A percentile compares a stretch with the other conserved stretches of the same genome.
These are phyloP conservation scores for Rhododendron ferrugineum DNA, from an alignment of 148 eudicot species.

Conservation along the genomic window DNA sequence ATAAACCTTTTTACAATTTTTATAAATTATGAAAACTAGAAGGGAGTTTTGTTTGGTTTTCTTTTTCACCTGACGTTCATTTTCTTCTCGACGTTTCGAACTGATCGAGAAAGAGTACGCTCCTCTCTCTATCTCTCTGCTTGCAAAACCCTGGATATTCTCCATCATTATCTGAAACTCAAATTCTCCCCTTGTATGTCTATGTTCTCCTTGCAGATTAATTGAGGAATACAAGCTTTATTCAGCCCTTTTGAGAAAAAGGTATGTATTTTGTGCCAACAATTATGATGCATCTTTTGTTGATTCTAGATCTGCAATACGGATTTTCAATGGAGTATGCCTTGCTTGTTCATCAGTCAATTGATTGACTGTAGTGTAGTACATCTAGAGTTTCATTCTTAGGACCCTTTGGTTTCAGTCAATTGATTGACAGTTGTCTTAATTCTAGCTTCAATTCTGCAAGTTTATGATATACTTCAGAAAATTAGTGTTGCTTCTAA, in stretches of 20 bases:
- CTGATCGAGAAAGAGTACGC: too few species aligned
- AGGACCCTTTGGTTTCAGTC: background rate
- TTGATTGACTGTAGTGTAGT: background rate
- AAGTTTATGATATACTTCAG: background rate
- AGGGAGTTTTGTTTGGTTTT: too few species aligned
- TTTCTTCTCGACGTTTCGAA: too few species aligned
- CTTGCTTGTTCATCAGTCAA: background rate
- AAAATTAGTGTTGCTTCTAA: too few species aligned
- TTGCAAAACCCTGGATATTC: background rate
- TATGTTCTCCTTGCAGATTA: background rate
- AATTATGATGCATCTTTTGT: too few species aligned
- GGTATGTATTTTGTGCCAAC: background rate
- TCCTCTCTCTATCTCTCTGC: background rate
- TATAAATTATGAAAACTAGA: too few species aligned
- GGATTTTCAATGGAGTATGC: background rate
- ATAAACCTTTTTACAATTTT: too few species aligned
- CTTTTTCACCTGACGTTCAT: too few species aligned
- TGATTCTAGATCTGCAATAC: too few species aligned
- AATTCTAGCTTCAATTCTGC: background rate
- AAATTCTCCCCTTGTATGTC: background rate
- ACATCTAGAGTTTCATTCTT: background rate
- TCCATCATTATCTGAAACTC: background rate
- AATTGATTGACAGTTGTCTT: background rate
- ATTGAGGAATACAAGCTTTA: background rate
- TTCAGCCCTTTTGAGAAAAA: background rate